phyloP scores from a whole-genome alignment of 192 early-diverging fungal genomes.

The Coemansia sp. region DNA sequence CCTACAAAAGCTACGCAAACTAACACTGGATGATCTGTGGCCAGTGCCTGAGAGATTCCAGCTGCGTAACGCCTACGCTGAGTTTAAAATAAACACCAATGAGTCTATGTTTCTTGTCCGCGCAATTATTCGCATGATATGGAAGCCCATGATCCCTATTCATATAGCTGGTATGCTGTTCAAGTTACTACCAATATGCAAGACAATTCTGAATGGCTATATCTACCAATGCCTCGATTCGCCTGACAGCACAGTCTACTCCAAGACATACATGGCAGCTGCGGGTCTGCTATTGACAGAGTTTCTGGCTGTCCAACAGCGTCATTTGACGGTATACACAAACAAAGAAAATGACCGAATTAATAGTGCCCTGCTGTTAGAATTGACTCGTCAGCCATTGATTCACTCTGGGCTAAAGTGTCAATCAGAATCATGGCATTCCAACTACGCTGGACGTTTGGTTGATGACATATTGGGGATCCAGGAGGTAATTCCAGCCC shows the following conservation, averaged over 20 bases:
- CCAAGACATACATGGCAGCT: neutral
- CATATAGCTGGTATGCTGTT: constrained; percentile 10
- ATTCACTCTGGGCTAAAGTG: neutral
- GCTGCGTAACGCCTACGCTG: constrained; percentile 6
- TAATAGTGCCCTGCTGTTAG: neutral
- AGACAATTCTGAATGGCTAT: constrained; percentile 5
- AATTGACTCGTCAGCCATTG: neutral
- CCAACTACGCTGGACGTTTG: neutral
- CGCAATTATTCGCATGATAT: constrained; percentile 36
- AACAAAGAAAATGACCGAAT: neutral
- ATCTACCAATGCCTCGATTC: constrained; percentile 32
- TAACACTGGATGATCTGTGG: constrained; percentile 23
- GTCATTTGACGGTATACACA: neutral
- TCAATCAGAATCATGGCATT: neutral
- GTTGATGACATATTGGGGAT: neutral
- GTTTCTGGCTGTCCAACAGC: neutral
- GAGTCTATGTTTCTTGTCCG: constrained; percentile 36
- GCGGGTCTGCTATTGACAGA: neutral
- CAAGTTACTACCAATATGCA: neutral
- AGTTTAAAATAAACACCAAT: constrained; percentile 24
- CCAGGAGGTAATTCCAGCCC: neutral
- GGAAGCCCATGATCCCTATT: constrained; percentile 37
- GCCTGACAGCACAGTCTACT: constrained; percentile 4
- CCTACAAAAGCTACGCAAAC: constrained; percentile 13
- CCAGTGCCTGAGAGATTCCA: constrained; percentile 24